These are phyloP conservation scores for Myochromella boudieri DNA, from an alignment of 768 basidiomycete species.

Conservation along the genomic window DNA sequence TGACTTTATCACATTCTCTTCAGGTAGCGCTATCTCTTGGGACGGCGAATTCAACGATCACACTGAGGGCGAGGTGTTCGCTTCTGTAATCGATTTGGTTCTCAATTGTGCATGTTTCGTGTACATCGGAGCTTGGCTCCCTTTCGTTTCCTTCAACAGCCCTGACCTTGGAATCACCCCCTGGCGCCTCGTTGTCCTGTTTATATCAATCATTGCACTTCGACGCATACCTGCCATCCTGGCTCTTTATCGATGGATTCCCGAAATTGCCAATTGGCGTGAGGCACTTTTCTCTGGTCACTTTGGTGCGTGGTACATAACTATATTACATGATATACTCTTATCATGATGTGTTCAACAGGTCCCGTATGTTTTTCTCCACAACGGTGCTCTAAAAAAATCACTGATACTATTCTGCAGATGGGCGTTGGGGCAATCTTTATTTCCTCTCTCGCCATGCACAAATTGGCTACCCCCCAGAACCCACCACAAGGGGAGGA, in stretches of 20 bases:
- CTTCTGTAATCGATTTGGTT: conserved; percentile 87
- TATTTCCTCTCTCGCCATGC: conserved; percentile 72
- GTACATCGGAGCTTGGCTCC: conserved; percentile 87
- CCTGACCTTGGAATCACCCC: conserved; percentile 61
- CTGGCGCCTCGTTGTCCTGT: conserved; percentile 70
- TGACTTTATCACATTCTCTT: too few species aligned
- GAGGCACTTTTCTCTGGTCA: conserved; percentile 93
- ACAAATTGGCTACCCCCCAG: conserved; percentile 55
- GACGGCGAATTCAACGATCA: conserved; percentile 81
- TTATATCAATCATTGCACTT: conserved; percentile 66
- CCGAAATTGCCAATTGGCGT: conserved; percentile 80
- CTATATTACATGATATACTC: neutral
- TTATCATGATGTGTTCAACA: conserved; percentile 18
- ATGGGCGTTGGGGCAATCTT: conserved; percentile 96
- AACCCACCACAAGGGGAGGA: conserved; percentile 64
- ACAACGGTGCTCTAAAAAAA: too few species aligned
- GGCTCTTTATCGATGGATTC: conserved; percentile 77
- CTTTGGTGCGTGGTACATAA: conserved; percentile 55
- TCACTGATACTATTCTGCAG: conserved; percentile 40
- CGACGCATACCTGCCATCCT: conserved; percentile 83
- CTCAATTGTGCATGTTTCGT: conserved; percentile 80
- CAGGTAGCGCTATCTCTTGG: conserved; percentile 72
- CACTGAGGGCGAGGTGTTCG: conserved; percentile 84
- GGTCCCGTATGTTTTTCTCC: conserved; percentile 52
- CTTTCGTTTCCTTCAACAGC: conserved; percentile 57